phyloP scores from a whole-genome alignment of 192 early-diverging fungal genomes.

The Fimicolochytrium jonesii region DNA sequence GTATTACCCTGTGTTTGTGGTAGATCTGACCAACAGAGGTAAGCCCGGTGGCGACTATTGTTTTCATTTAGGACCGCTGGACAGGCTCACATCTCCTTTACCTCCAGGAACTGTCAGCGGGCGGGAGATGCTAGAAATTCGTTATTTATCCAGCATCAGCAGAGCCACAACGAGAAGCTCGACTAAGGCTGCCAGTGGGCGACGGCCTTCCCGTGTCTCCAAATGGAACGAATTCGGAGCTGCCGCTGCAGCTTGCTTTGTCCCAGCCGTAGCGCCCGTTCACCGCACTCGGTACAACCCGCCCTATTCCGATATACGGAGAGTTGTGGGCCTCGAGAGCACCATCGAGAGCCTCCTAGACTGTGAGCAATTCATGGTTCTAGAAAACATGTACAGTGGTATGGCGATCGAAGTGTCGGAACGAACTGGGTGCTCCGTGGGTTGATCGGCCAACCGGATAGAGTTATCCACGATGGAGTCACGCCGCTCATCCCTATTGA shows the following conservation, averaged over 20 bases:
- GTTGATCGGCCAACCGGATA: constrained; percentile 8
- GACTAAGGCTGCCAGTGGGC: not conserved
- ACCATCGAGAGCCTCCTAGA: not conserved
- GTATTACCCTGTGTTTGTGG: not conserved
- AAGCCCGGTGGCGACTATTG: not conserved
- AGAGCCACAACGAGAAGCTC: not conserved
- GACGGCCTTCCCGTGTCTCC: not conserved
- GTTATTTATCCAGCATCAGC: not conserved
- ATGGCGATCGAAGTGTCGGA: not conserved
- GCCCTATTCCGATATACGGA: not conserved
- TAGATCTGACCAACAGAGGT: constrained; percentile 10
- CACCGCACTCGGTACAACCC: not conserved
- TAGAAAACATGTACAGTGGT: not conserved
- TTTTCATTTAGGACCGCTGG: not conserved
- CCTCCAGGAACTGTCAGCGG: not conserved
- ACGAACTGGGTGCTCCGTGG: not conserved
- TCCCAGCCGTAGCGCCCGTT: not conserved
- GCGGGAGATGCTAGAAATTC: not conserved
- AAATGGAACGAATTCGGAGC: not conserved
- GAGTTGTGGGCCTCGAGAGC: not conserved
- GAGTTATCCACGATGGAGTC: not conserved
- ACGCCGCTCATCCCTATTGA: constrained; percentile 3
- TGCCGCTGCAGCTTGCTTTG: not conserved
- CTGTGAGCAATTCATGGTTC: not conserved
- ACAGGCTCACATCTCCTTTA: not conserved